Conservation (phyloP, 176 grass and related monocot species). For the Urochloa ruziziensis region DNA sequence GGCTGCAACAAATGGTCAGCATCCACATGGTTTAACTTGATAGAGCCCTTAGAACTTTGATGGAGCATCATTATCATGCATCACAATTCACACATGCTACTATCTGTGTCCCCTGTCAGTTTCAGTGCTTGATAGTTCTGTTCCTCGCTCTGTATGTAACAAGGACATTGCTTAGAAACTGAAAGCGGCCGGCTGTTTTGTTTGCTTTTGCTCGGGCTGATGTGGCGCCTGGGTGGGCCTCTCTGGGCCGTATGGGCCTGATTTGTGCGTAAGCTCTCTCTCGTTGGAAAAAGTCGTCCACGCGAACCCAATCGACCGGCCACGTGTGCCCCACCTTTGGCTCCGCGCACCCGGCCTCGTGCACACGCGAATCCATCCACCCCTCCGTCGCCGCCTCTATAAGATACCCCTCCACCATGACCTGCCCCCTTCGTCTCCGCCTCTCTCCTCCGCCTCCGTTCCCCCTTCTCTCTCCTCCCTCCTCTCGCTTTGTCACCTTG, state of each 20-base stretch:
- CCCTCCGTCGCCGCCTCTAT: background rate
- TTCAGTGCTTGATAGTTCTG: too few relatives aligned
- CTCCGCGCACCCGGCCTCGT: constrained; percentile 1
- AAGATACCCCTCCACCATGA: background rate
- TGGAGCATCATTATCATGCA: background rate
- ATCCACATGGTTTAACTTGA: background rate
- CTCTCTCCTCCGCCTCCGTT: constrained; percentile 4
- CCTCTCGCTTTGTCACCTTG: constrained; percentile 4
- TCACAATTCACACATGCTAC: background rate
- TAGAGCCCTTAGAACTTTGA: background rate
- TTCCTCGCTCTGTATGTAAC: background rate
- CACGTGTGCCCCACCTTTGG: background rate
- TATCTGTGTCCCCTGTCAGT: background rate
- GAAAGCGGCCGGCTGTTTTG: background rate
- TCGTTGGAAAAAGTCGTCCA: background rate
- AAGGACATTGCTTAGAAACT: background rate
- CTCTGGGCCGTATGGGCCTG: background rate
- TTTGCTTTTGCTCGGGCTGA: too few relatives aligned
- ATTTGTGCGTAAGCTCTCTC: background rate
- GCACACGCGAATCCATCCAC: background rate
- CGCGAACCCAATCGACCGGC: background rate
- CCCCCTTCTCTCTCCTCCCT: background rate
- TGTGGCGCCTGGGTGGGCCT: background rate
- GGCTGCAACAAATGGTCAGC: background rate
- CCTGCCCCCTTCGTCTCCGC: background rate